Evolutionary conservation across 1,139 yeast genomes (phyloP).

Genomic region (Protomyces inundatus): DNA sequence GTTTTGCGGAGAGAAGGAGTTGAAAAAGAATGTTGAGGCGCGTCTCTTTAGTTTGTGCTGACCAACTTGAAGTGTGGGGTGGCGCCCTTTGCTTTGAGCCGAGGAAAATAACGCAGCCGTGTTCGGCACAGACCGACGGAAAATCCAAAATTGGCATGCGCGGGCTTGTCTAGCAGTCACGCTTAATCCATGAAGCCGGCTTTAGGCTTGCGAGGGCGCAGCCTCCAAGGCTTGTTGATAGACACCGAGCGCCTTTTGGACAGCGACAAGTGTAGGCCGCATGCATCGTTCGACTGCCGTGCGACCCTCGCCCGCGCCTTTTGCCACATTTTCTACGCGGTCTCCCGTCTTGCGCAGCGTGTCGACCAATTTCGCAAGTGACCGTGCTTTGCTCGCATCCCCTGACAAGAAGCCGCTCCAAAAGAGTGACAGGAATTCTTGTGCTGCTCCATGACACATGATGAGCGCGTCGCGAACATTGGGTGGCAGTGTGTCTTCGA

Average conservation of each 20-base stretch:
- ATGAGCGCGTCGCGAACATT: conserved; percentile 14
- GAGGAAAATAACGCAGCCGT: not conserved
- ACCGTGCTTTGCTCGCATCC: conserved; percentile 40
- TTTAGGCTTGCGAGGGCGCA: not conserved
- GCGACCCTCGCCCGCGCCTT: conserved; percentile 25
- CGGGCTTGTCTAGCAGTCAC: not conserved
- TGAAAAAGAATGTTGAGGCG: not conserved
- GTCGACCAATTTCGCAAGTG: conserved; percentile 34
- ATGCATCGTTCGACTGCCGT: conserved; percentile 31
- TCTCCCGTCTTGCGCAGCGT: conserved; percentile 48
- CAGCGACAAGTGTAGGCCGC: conserved; percentile 42
- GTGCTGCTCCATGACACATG: conserved; percentile 54
- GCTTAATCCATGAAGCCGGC: not conserved
- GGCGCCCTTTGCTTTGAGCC: not conserved
- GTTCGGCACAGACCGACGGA: not conserved
- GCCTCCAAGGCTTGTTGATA: conserved; percentile 38
- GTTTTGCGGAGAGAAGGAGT: not conserved
- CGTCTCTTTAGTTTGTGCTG: not conserved
- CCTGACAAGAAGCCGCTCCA: conserved; percentile 60
- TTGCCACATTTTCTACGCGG: conserved; percentile 43
- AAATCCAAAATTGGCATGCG: not conserved
- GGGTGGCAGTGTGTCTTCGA: conserved; percentile 13
- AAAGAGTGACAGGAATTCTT: conserved; percentile 66
- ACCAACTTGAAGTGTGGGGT: not conserved
- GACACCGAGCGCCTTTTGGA: conserved; percentile 42